These are phyloP conservation scores for Lipomyces chichibuensis DNA, from an alignment of 805 yeast genomes.

Conservation along the genomic window DNA sequence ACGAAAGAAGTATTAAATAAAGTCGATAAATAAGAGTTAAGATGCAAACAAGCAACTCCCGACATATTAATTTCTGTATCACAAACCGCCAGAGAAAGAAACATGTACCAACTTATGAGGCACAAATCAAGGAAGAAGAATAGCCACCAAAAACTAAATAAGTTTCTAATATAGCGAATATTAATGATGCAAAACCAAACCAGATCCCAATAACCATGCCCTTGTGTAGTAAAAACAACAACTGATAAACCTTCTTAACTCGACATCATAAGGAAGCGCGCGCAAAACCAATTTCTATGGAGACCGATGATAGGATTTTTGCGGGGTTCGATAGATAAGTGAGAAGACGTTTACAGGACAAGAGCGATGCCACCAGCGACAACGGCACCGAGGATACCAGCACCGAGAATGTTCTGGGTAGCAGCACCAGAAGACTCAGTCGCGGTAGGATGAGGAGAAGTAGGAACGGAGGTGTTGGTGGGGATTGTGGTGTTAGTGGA, in stretches of 20 bases:
- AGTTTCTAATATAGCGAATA: neutral
- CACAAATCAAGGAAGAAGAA: neutral
- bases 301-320: neutral
- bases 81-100: neutral
- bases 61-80: neutral
- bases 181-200: neutral
- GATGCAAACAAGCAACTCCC: neutral
- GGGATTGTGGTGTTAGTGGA: slow-evolving; percentile 33
- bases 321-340: neutral
- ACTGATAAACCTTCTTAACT: neutral
- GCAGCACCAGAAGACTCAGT: slow-evolving; percentile 38
- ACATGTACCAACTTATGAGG: neutral
- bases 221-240: too few relatives aligned
- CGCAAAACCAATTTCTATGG: neutral
- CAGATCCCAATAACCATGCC: neutral
- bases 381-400: slow-evolving; percentile 47
- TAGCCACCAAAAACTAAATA: neutral
- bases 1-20: neutral
- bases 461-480: slow-evolving; percentile 38
- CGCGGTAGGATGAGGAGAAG: slow-evolving; percentile 39
- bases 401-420: slow-evolving; percentile 44
- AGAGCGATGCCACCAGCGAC: slow-evolving; percentile 49
- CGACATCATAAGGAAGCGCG: neutral
- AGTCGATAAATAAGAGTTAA: neutral
- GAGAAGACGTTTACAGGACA: slow-evolving; percentile 41